These are phyloP conservation scores for Kregervanrija delftensis DNA, from an alignment of 805 yeast species.

Conservation along the genomic window DNA sequence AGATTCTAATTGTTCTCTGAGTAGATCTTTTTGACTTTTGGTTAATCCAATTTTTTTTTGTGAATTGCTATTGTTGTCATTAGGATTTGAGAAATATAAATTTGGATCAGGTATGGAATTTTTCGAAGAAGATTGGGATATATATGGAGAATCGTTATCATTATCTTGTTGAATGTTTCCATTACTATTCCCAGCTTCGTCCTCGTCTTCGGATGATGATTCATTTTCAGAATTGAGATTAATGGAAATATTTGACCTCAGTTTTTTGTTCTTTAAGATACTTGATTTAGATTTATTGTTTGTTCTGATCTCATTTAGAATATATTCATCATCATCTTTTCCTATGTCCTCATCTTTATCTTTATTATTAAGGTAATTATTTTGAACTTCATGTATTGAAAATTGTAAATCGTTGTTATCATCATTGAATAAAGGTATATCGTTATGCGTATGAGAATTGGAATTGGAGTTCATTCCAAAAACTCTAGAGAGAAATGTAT, in stretches of 20 bases:
- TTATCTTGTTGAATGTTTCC: neutral
- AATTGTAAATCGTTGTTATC: constrained; percentile 21
- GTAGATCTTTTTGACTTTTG: constrained; percentile 2
- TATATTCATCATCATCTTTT: constrained; percentile 1
- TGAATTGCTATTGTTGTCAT: neutral
- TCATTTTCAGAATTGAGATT: constrained; percentile 24
- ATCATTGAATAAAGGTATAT: constrained; percentile 25
- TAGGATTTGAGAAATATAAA: neutral
- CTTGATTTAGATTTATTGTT: neutral
- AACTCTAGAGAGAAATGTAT: constrained; percentile 58
- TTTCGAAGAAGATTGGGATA: no score
- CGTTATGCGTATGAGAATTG: constrained; percentile 8
- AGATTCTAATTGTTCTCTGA: constrained; percentile 16
- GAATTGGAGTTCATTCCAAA: constrained; percentile 41
- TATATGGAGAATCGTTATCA: neutral
- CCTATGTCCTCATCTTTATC: constrained; percentile 10
- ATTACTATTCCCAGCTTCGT: neutral
- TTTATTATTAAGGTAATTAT: constrained; percentile 15
- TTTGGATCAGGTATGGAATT: no score
- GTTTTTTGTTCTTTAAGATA: constrained; percentile 4
- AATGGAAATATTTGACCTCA: constrained; percentile 18
- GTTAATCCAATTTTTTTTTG: neutral
- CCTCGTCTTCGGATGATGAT: constrained; percentile 5
- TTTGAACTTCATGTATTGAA: constrained; percentile 16
- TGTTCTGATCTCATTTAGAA: neutral